These are phyloP conservation scores for Daldinia childiae DNA, from an alignment of 495 filamentous ascomycete genomes.

Conservation along the genomic window DNA sequence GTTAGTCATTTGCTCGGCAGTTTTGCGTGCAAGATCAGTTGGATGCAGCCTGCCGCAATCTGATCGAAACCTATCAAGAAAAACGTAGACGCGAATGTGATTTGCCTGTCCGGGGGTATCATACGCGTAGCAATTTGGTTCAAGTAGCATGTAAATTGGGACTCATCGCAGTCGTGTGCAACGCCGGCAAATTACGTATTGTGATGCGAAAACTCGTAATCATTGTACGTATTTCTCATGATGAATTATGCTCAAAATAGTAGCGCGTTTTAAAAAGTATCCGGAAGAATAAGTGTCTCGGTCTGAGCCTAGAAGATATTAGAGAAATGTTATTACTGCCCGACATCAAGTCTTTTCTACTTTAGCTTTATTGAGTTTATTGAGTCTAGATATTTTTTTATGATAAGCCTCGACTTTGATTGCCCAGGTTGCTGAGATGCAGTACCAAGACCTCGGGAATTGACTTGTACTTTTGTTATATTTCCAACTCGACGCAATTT, in stretches of 20 bases:
- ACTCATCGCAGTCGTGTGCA: neutral
- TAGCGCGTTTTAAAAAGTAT: neutral
- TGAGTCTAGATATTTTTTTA: neutral
- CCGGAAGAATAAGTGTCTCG: neutral
- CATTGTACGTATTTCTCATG: neutral
- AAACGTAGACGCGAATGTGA: conserved; percentile 15
- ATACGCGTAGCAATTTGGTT: conserved; percentile 3
- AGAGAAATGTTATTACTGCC: too few relatives aligned
- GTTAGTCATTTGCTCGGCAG: conserved; percentile 27
- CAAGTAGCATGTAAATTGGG: conserved; percentile 5
- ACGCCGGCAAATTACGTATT: conserved; percentile 20
- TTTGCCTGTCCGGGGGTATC: conserved; percentile 12
- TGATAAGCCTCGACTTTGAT: neutral
- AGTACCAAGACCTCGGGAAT: neutral
- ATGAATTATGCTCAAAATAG: conserved; percentile 1
- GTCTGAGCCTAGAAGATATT: too few relatives aligned
- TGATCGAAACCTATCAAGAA: conserved; percentile 19
- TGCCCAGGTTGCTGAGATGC: too few relatives aligned
- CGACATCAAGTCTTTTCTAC: too few relatives aligned
- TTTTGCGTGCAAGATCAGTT: conserved; percentile 34
- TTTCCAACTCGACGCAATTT: neutral
- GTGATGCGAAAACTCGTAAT: conserved; percentile 8
- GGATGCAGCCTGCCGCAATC: conserved; percentile 35
- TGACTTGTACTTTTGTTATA: neutral
- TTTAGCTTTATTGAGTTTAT: neutral